phyloP scores from a whole-genome alignment of 768 basidiomycete genomes.

The Psilocybe cyanescens region DNA sequence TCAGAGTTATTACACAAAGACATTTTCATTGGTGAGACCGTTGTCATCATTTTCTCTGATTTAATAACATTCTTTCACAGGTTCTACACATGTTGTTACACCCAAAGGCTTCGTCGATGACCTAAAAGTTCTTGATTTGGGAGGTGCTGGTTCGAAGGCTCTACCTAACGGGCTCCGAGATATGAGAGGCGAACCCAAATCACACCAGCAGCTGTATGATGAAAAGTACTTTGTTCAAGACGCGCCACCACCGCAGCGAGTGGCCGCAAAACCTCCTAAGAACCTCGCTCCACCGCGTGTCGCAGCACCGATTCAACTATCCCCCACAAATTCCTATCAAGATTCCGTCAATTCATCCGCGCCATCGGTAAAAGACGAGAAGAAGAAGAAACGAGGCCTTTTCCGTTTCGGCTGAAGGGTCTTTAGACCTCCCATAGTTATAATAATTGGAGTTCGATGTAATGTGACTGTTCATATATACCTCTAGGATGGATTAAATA shows the following conservation, averaged over 20 bases:
- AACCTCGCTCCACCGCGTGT: slow-evolving; percentile 36
- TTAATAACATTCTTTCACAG: slow-evolving; percentile 40
- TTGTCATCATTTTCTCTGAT: not conserved
- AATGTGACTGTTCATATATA: slow-evolving; percentile 17
- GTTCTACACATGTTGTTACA: slow-evolving; percentile 87
- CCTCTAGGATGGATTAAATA: slow-evolving; percentile 14
- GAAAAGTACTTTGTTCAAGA: slow-evolving; percentile 75
- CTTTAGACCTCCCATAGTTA: slow-evolving; percentile 18
- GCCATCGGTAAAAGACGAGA: slow-evolving; percentile 53
- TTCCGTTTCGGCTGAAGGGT: slow-evolving; percentile 58
- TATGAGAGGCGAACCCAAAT: slow-evolving; percentile 43
- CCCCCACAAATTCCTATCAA: slow-evolving; percentile 57
- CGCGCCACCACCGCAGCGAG: slow-evolving; percentile 53
- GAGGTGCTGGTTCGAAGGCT: slow-evolving; percentile 81
- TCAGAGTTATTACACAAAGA: slow-evolving; percentile 81
- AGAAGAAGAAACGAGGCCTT: slow-evolving; percentile 78
- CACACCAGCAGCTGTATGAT: slow-evolving; percentile 81
- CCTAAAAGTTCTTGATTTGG: slow-evolving; percentile 82
- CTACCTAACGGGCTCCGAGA: slow-evolving; percentile 72
- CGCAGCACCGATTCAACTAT: slow-evolving; percentile 43
- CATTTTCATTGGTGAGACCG: slow-evolving; percentile 80
- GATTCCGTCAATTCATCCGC: slow-evolving; percentile 44
- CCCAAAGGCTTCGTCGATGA: slow-evolving; percentile 88
- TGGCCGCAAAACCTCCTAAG: slow-evolving; percentile 35
- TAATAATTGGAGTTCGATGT: slow-evolving; percentile 19